These are phyloP conservation scores for Thermothelomyces thermophilus DNA, from an alignment of 2,329 filamentous ascomycete genomes.

Conservation along the genomic window DNA sequence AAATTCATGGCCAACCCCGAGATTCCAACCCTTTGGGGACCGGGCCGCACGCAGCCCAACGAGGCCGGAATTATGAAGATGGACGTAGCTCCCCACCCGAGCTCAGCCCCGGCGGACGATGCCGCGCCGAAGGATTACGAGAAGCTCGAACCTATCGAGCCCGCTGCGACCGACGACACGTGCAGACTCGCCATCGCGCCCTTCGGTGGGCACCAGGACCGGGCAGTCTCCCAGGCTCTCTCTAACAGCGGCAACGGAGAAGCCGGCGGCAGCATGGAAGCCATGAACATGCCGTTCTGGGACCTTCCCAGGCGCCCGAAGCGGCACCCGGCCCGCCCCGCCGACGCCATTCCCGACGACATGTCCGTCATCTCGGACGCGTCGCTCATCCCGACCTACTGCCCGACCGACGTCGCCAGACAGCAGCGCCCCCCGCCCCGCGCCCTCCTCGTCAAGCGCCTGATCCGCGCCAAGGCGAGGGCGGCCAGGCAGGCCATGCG, in stretches of 20 bases:
- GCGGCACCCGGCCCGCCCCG: background rate
- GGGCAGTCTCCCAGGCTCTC: background rate
- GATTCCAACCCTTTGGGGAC: background rate
- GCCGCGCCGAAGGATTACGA: background rate
- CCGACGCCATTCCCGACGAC: conserved; percentile 12
- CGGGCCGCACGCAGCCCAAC: background rate
- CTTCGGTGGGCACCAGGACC: background rate
- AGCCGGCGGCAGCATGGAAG: conserved; percentile 6
- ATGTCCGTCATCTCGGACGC: conserved; percentile 20
- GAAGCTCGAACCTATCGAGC: background rate
- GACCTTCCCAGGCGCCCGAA: conserved; percentile 2
- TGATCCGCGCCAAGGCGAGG: conserved; percentile 12
- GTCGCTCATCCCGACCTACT: conserved; percentile 22
- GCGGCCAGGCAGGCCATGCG: conserved; percentile 17
- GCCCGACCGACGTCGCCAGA: conserved; percentile 14
- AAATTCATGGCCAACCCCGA: background rate
- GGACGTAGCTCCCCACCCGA: background rate
- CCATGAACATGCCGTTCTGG: conserved; percentile 20
- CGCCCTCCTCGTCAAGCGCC: conserved; percentile 11
- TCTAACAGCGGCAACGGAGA: background rate
- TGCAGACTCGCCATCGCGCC: background rate
- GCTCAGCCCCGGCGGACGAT: background rate
- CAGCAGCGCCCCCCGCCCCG: conserved; percentile 9
- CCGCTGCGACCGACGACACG: background rate
- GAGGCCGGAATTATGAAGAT: background rate